A percentile compares a stretch with the other conserved stretches of the same genome.
Evolutionary conservation across 176 grass and related monocot genomes (phyloP).

Genomic region (Oryza australiensis): DNA sequence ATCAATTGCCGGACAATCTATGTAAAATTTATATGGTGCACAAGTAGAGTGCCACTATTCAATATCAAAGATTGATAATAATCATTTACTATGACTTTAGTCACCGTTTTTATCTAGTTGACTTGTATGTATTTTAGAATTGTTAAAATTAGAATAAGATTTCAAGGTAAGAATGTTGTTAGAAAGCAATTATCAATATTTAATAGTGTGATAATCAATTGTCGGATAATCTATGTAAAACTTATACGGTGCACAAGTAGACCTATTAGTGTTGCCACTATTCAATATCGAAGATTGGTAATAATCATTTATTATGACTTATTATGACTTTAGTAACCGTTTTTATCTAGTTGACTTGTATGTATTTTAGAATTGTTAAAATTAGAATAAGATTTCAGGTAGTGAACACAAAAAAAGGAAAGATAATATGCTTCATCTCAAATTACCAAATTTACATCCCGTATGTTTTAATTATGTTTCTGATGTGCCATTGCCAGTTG

Average conservation of each 20-base stretch:
- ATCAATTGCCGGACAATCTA: background rate
- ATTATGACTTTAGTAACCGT: background rate
- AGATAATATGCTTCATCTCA: no score
- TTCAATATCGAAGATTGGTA: background rate
- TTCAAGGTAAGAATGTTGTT: no score
- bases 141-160: background rate
- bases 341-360: background rate
- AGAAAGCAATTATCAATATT: background rate
- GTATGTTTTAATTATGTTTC: background rate
- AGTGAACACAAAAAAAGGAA: background rate
- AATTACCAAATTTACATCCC: background rate
- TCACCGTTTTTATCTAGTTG: background rate
- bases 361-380: background rate
- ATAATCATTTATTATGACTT: background rate
- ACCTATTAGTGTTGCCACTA: background rate
- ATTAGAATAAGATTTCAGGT: background rate
- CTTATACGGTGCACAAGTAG: fast-evolving
- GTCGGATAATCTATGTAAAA: background rate
- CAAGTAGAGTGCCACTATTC: background rate
- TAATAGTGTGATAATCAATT: background rate
- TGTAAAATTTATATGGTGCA: fast-evolving
- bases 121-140: background rate
- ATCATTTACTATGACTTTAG: background rate
- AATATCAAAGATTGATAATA: background rate
- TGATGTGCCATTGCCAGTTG: background rate